A percentile compares a stretch with the other conserved stretches of the same genome.
These are phyloP conservation scores for Pisolithus marmoratus DNA, from an alignment of 768 basidiomycete genomes.

Conservation along the genomic window DNA sequence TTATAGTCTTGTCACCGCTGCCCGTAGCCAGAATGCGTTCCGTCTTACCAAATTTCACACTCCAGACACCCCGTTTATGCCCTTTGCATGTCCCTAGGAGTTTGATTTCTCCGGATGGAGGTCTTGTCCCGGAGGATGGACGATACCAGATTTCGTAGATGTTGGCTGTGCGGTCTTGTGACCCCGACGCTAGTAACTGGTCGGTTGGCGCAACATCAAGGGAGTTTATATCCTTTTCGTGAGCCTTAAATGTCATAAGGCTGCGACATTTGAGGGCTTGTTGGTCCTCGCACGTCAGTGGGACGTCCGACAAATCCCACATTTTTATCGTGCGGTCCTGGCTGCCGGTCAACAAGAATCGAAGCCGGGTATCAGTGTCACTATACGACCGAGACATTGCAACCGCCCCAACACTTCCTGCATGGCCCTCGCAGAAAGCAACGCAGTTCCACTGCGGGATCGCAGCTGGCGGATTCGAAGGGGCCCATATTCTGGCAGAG, in stretches of 20 bases:
- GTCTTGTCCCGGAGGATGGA: slow-evolving; percentile 31
- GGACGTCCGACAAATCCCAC: slow-evolving; percentile 79
- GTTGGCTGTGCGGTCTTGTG: slow-evolving; percentile 93
- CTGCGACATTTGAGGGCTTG: slow-evolving; percentile 56
- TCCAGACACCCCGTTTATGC: slow-evolving; percentile 96
- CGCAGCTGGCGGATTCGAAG: slow-evolving; percentile 10
- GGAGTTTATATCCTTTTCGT: slow-evolving; percentile 98
- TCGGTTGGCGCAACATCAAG: slow-evolving; percentile 92
- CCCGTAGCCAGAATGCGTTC: slow-evolving; percentile 88
- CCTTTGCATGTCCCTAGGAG: slow-evolving; percentile 87
- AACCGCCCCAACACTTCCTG: slow-evolving; percentile 89
- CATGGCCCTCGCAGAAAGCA: slow-evolving; percentile 87
- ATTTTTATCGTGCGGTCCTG: slow-evolving; percentile 98
- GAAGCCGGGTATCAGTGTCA: slow-evolving; percentile 26
- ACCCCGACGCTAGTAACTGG: slow-evolving; percentile 82
- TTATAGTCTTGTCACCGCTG: slow-evolving; percentile 92
- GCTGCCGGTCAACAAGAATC: slow-evolving; percentile 90
- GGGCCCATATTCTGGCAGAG: slow-evolving; percentile 80
- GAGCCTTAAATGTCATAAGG: slow-evolving; percentile 81
- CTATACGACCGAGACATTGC: slow-evolving; percentile 56
- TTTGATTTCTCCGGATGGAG: slow-evolving; percentile 63
- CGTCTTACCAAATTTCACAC: slow-evolving; percentile 77
- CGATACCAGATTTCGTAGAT: slow-evolving; percentile 72
- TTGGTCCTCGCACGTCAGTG: slow-evolving; percentile 23
- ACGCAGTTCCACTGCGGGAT: slow-evolving; percentile 52